phyloP scores from a whole-genome alignment of 805 yeast genomes.

The Yarrowia phangngaensis region DNA sequence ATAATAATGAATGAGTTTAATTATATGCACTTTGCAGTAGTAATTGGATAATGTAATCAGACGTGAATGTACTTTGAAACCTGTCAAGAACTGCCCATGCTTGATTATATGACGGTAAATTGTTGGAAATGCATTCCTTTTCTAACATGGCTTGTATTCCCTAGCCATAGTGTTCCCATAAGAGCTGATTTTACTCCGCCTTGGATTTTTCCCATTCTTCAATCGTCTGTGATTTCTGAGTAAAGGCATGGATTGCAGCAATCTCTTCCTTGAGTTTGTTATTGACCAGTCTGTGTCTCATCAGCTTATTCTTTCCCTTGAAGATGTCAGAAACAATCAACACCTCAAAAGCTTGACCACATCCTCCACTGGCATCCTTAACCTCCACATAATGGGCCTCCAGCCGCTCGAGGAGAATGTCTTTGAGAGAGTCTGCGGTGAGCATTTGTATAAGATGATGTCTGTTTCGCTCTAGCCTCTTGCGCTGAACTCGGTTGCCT shows the following conservation, averaged over 20 bases:
- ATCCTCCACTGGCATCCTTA: slow-evolving; percentile 57
- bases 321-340: slow-evolving; percentile 73
- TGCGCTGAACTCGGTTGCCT: no score
- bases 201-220: slow-evolving; percentile 26
- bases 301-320: slow-evolving; percentile 74
- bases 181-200: no score
- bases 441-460: no score
- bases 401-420: slow-evolving; percentile 6
- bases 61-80: neutral
- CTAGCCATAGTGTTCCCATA: no score
- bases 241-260: slow-evolving; percentile 85
- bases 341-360: slow-evolving; percentile 97
- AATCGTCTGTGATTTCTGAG: slow-evolving; percentile 47
- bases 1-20: no score
- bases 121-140: neutral
- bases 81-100: neutral
- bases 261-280: slow-evolving; percentile 77
- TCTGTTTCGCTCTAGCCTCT: no score
- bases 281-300: slow-evolving; percentile 85
- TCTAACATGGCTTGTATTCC: neutral
- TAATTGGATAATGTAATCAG: neutral
- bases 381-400: slow-evolving; percentile 26
- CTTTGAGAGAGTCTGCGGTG: slow-evolving; percentile 17
- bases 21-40: no score
- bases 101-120: neutral